Percentiles rank a stretch among this genome's conserved stretches.
Evolutionary conservation across 805 yeast genomes (phyloP).

Genomic region (Kodamaea nitidulidarum): DNA sequence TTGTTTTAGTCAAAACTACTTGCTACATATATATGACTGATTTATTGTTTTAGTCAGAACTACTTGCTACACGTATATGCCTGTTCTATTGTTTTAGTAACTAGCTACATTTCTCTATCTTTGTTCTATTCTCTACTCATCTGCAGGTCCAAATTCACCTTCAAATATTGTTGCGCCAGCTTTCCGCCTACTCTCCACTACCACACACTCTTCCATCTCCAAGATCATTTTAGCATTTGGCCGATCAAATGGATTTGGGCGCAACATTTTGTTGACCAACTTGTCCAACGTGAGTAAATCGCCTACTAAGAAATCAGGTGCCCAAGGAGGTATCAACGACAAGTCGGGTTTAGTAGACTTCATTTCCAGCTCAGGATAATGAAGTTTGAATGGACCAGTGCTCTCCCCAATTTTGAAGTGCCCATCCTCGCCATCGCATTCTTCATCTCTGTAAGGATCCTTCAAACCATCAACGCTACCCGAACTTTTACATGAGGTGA

Average conservation of each 20-base stretch:
- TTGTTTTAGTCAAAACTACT: no score
- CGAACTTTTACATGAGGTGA: not conserved
- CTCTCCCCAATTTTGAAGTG: not conserved
- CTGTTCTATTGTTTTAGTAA: no score
- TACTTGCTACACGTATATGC: no score
- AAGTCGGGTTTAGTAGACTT: no score
- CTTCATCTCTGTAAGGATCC: conserved; percentile 1
- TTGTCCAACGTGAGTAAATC: conserved; percentile 58
- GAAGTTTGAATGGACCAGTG: no score
- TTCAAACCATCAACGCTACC: not conserved
- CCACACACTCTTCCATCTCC: conserved; percentile 63
- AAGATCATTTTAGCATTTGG: conserved; percentile 79
- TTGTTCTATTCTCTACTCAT: no score
- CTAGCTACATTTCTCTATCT: no score
- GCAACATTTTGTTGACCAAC: conserved; percentile 83
- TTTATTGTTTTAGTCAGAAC: no score
- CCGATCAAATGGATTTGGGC: conserved; percentile 73
- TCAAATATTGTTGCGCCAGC: conserved; percentile 94
- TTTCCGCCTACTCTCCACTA: conserved; percentile 75
- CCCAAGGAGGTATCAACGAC: conserved; percentile 66
- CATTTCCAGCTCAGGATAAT: no score
- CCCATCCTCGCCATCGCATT: not conserved
- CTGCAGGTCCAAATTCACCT: conserved; percentile 85
- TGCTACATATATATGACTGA: no score
- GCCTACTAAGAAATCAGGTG: conserved; percentile 75